phyloP scores from a whole-genome alignment of 345 rosid species.

The Crucihimalaya himalaica region DNA sequence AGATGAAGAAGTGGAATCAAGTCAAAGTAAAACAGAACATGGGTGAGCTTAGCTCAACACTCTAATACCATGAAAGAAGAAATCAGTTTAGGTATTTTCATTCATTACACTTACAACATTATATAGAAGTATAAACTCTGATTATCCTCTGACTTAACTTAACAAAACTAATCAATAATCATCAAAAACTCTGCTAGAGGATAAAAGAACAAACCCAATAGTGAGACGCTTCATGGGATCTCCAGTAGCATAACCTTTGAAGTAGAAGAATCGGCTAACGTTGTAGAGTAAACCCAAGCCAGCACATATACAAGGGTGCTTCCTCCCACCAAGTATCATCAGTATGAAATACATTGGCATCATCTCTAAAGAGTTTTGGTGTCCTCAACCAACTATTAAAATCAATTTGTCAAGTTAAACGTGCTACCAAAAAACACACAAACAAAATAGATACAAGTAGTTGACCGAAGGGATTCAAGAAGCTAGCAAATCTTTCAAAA shows the following conservation, averaged over 20 bases:
- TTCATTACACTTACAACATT: too few relatives aligned
- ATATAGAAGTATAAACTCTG: background rate
- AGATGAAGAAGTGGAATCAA: too few relatives aligned
- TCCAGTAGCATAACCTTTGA: conserved; percentile 81
- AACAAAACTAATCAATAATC: background rate
- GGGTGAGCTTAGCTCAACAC: too few relatives aligned
- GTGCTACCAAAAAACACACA: conserved; percentile 12
- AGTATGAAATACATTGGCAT: conserved; percentile 76
- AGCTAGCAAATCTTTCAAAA: conserved; percentile 13
- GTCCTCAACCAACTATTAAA: too few relatives aligned
- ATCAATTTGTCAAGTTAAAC: background rate
- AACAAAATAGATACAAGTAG: conserved; percentile 2
- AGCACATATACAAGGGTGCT: conserved; percentile 66
- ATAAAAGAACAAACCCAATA: conserved; percentile 58
- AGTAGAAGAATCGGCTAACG: conserved; percentile 71
- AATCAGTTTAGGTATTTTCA: too few relatives aligned
- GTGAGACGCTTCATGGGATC: conserved; percentile 75
- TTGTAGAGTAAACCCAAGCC: conserved; percentile 54
- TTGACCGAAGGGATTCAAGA: conserved; percentile 14
- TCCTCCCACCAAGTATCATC: conserved; percentile 75
- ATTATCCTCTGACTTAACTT: background rate
- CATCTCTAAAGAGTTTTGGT: conserved; percentile 83
- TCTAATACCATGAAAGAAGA: too few relatives aligned
- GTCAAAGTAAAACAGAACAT: too few relatives aligned
- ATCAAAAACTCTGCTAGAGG: background rate